Percentiles rank a stretch among this genome's conserved stretches.
Conservation (phyloP, 2,329 filamentous ascomycete species). For the Claviceps humidiphila region DNA sequence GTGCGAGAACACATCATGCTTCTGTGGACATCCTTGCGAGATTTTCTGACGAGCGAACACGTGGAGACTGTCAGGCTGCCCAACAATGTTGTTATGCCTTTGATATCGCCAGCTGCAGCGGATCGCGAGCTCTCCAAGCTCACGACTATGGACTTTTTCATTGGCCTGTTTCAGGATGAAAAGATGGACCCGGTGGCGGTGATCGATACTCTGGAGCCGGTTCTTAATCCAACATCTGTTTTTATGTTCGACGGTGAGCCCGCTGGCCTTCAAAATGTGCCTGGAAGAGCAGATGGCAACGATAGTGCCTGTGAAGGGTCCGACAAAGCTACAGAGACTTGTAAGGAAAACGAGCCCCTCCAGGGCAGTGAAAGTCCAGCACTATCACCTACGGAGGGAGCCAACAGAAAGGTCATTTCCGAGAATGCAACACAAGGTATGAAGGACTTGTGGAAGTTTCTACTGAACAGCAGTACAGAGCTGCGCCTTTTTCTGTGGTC, state of each 20-base stretch:
- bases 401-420: conserved; percentile 27
- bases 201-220: conserved; percentile 85
- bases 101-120: conserved; percentile 69
- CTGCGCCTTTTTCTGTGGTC: conserved; percentile 82
- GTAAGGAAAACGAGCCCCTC: background rate
- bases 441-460: conserved; percentile 72
- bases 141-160: conserved; percentile 93
- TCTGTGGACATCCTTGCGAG: conserved; percentile 45
- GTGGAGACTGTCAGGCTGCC: conserved; percentile 45
- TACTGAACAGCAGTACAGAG: conserved; percentile 69
- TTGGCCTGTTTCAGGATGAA: conserved; percentile 75
- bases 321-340: background rate
- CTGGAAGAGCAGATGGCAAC: background rate
- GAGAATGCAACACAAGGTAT: conserved; percentile 44
- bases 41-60: conserved; percentile 30
- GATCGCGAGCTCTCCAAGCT: conserved; percentile 86
- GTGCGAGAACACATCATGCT: conserved; percentile 42
- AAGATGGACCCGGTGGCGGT: conserved; percentile 67
- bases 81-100: conserved; percentile 82
- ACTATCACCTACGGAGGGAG: background rate
- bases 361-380: conserved; percentile 2
- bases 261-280: background rate
- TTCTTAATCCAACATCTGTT: conserved; percentile 61
- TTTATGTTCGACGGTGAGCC: conserved; percentile 18
- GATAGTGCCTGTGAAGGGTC: background rate